Evolutionary conservation across 2,329 filamentous ascomycete species (phyloP).

Genomic region (Fusarium veterinarium): DNA sequence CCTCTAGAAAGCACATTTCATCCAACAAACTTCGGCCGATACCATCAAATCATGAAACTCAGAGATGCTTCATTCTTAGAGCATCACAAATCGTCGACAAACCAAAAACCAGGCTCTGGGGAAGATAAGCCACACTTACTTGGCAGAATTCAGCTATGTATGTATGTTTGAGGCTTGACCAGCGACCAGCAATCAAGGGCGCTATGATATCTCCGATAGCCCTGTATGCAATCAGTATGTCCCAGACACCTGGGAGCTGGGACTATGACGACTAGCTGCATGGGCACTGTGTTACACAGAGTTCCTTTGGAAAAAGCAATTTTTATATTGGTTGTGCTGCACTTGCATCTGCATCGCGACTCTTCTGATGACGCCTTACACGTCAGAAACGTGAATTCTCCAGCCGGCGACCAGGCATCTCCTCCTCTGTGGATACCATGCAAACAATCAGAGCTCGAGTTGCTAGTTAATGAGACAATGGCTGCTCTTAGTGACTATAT

Average conservation of each 20-base stretch:
- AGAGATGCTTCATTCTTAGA: not conserved
- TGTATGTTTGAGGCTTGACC: constrained; percentile 1
- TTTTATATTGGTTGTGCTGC: not conserved
- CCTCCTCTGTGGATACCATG: constrained; percentile 22
- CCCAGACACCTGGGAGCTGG: constrained; percentile 18
- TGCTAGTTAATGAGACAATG: constrained; percentile 26
- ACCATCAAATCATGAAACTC: not conserved
- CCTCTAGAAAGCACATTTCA: constrained; percentile 9
- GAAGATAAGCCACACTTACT: constrained; percentile 3
- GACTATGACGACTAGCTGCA: constrained; percentile 4
- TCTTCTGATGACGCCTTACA: not conserved
- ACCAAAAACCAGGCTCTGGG: constrained; percentile 15
- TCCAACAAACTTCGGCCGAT: not conserved
- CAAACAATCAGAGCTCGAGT: constrained; percentile 22
- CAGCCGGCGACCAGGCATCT: constrained; percentile 2
- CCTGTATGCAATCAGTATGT: constrained; percentile 14
- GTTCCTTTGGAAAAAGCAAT: constrained; percentile 21
- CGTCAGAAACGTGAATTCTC: constrained; percentile 4
- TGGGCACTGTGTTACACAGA: not conserved
- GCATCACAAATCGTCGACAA: constrained; percentile 2
- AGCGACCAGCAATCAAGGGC: not conserved
- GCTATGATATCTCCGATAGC: constrained; percentile 23
- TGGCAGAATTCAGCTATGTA: not conserved
- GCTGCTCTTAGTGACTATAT: constrained; percentile 18
- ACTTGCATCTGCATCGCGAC: constrained; percentile 9